phyloP scores from a whole-genome alignment of 768 basidiomycete species.

The Hortiboletus flavorubellus region DNA sequence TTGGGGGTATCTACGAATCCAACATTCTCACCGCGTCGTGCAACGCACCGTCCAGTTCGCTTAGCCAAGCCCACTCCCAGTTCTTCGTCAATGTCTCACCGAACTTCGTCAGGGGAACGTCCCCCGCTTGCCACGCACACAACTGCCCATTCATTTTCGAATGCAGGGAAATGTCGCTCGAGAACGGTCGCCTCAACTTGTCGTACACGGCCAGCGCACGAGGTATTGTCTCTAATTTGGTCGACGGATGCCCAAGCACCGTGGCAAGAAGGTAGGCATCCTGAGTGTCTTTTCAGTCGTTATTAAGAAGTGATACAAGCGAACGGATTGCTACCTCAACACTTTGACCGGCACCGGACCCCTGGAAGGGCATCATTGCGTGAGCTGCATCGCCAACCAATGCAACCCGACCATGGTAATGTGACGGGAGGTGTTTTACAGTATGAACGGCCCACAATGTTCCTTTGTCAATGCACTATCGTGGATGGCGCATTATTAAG shows the following conservation, averaged over 20 bases:
- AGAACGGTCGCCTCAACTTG: constrained; percentile 45
- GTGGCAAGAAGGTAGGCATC: constrained; percentile 37
- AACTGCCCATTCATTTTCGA: constrained; percentile 19
- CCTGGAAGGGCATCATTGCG: constrained; percentile 42
- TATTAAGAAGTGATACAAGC: too few species aligned
- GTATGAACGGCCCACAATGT: constrained; percentile 64
- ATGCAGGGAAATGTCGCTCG: constrained; percentile 33
- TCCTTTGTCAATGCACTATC: constrained; percentile 50
- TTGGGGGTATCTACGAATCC: neutral
- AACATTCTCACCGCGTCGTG: constrained; percentile 18
- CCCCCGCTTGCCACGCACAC: constrained; percentile 12
- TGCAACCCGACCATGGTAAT: constrained; percentile 51
- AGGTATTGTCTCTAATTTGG: constrained; percentile 34
- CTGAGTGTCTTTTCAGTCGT: constrained; percentile 11
- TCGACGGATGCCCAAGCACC: constrained; percentile 43
- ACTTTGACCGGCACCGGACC: constrained; percentile 42
- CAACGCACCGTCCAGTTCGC: constrained; percentile 20
- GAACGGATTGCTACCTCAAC: constrained; percentile 36
- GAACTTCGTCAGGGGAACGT: constrained; percentile 36
- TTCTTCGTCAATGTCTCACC: constrained; percentile 42
- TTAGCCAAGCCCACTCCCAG: constrained; percentile 53
- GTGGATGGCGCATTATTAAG: neutral
- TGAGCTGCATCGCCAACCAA: constrained; percentile 44
- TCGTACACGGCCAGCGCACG: constrained; percentile 48
- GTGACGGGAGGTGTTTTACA: constrained; percentile 48